Conservation (phyloP, 371 early-diverging fungal genomes). For the Mortierella sp. region DNA sequence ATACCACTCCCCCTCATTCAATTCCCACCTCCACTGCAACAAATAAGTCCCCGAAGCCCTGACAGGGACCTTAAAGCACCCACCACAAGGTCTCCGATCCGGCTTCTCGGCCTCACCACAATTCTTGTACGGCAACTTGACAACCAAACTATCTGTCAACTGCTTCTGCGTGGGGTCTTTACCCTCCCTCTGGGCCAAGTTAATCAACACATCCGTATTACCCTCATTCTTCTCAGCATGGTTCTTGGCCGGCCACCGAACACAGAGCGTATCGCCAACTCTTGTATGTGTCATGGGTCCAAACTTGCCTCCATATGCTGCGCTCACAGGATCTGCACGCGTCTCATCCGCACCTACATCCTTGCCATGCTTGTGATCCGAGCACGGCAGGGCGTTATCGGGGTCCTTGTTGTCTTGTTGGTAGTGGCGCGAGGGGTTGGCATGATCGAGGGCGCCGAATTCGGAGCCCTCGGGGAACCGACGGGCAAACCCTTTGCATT, state of each 20-base stretch:
- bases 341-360: conserved; percentile 36
- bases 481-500: conserved; percentile 32
- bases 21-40: conserved; percentile 36
- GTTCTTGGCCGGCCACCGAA: conserved; percentile 57
- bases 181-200: conserved; percentile 29
- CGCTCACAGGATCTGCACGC: conserved; percentile 8
- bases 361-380: conserved; percentile 2
- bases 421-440: conserved; percentile 29
- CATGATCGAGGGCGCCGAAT: conserved; percentile 21
- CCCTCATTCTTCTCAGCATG: conserved; percentile 47
- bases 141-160: conserved; percentile 15
- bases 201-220: conserved; percentile 35
- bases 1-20: conserved; percentile 27
- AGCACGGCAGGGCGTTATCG: conserved; percentile 8
- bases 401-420: conserved; percentile 7
- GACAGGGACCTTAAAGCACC: conserved; percentile 26
- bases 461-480: conserved; percentile 7
- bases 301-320: conserved; percentile 44
- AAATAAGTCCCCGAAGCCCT: conserved; percentile 15
- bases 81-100: conserved; percentile 35
- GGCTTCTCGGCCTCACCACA: conserved; percentile 16
- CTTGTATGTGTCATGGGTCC: conserved; percentile 35
- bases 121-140: conserved; percentile 36
- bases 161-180: conserved; percentile 27
- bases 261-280: conserved; percentile 30